Evolutionary conservation across 306 rosid species (phyloP), one percentile per base, ranked within the genome.

Genomic region (Trifolium fragiferum): DNA sequence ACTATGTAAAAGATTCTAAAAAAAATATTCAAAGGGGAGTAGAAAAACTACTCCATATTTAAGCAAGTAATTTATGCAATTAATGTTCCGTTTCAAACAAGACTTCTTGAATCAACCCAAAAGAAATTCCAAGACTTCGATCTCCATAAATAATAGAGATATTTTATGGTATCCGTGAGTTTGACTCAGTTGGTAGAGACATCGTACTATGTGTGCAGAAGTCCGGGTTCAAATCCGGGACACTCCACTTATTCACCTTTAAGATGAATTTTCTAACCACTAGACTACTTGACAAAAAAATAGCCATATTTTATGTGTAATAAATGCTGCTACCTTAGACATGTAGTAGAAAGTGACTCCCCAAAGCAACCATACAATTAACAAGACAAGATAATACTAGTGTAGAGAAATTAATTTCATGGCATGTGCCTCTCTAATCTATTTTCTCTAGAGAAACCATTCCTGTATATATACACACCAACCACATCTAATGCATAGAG

Each of bases 41-140:
- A 5, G 12, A 25, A 57, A 5, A 23, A 12, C 2, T 3, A 54
- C 30, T 19, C 27, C 30, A 54, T 25, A 30, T 60, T 70, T n/a
- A 43, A 43, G 44, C 20, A 66, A 18, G 69, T 3, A 7, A 40
- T 40, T 18, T 65, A 55, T 70, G 74, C 46, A 20, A 20, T 80
- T 46, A 75, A 54, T 66, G 46, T 49, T 68, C 40, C 65, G 23
- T 80, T 68, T 69, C 53, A 54, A 72, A 35, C 41, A 79, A 55
- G 73, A 63, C 72, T 43, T 14, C 8, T 51, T 6, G 68, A 35
- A 37, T 37, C 40, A 37, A 37, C 40, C 40, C 40, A 37, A 37
- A 37, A 7, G 40, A 37, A 37, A 37, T 37, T 8, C 8, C 51
- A 79, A 55, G 77, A 53, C 72, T 43, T 10, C 5, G 60, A 35